Evolutionary conservation across 192 early-diverging fungal species (phyloP), one percentile per base, ranked within the genome.

Genomic region (Coemansia sp.): DNA sequence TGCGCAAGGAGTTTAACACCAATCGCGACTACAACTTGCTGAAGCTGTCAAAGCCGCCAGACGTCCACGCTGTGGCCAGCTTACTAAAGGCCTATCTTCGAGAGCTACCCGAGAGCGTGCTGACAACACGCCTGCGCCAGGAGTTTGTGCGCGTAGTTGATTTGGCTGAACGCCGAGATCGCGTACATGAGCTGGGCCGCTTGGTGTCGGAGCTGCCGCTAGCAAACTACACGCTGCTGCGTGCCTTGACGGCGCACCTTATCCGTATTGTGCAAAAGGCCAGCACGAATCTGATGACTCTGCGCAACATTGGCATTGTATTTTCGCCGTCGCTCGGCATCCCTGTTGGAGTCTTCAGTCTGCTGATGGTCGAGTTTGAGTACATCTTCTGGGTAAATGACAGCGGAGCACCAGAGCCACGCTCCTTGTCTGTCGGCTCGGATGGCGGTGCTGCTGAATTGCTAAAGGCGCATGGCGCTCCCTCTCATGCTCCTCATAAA

Each of bases 301-400:
- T 95, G 61, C 90, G 93, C 27, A 98, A 98, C 86, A 89, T 99
- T 43, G 93, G 95, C 57, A 99, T 98, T 65, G 95, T 99, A 6
- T 98, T 98, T 71, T 91, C 94, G 36, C 96, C 95, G 20, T 97
- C 97, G 6, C 85, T 99, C 2, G 92, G 94, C 24, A 94, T 99
- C 64, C 95, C 96, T 1, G 95, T 92, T 16, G 89, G 94, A 8
- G 90, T 99, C n/a, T 97, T 98, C 66, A 94, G 90, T 55, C 72
- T 99, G 68, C 87, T 99, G 75, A 88, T 98, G 87, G 89, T 91
- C 8, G 96, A 96, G 66, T 99, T 94, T 69, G 90, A 91, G 64
- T 89, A 92, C 66, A 90, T 94, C 70, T 94, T 94, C 65, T 90
- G 89, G 84, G 91, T 91, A 7, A 86, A 91, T 65, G 88, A 88